A percentile compares a stretch with the other conserved stretches of the same genome.
Evolutionary conservation across 176 grass and related monocot species (phyloP).

Genomic region (Hyparrhenia diplandra): DNA sequence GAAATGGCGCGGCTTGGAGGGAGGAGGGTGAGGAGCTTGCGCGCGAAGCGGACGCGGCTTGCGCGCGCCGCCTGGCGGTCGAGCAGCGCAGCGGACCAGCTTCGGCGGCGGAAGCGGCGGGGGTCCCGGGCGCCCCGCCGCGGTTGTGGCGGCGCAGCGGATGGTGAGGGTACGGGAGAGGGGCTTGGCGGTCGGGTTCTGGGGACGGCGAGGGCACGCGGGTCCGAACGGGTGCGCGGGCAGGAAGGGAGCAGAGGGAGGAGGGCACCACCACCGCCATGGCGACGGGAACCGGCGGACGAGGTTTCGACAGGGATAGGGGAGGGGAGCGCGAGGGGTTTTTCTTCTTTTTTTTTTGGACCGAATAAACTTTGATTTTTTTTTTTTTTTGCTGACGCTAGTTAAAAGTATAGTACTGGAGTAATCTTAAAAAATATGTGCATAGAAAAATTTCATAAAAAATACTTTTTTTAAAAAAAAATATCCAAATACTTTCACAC

Average conservation of each 20-base stretch:
- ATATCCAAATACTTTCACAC: too few species aligned
- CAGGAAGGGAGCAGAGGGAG: not conserved
- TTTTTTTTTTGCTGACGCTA: too few species aligned
- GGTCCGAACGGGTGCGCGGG: not conserved
- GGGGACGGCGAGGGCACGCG: not conserved
- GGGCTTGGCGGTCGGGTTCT: not conserved
- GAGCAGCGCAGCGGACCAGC: constrained; percentile 61
- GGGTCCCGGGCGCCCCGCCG: not conserved
- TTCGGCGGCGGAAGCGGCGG: constrained; percentile 29
- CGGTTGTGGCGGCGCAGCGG: not conserved
- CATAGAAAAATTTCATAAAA: too few species aligned
- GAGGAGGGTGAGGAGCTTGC: constrained; percentile 67
- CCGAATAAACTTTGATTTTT: too few species aligned
- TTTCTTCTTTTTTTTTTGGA: too few species aligned
- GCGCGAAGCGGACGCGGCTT: constrained; percentile 64
- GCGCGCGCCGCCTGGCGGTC: constrained; percentile 61
- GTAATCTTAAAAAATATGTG: too few species aligned
- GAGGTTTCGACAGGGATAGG: not conserved
- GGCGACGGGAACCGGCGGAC: not conserved
- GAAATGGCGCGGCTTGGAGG: constrained; percentile 69
- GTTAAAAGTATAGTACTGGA: too few species aligned
- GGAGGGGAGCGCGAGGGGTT: too few species aligned
- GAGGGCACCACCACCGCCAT: not conserved
- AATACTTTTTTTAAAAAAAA: too few species aligned
- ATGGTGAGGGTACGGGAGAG: not conserved